Percentiles rank a stretch among this genome's conserved stretches.
These are phyloP conservation scores for Aspergillus unguis DNA, from an alignment of 2,329 filamentous ascomycete species.

Conservation along the genomic window DNA sequence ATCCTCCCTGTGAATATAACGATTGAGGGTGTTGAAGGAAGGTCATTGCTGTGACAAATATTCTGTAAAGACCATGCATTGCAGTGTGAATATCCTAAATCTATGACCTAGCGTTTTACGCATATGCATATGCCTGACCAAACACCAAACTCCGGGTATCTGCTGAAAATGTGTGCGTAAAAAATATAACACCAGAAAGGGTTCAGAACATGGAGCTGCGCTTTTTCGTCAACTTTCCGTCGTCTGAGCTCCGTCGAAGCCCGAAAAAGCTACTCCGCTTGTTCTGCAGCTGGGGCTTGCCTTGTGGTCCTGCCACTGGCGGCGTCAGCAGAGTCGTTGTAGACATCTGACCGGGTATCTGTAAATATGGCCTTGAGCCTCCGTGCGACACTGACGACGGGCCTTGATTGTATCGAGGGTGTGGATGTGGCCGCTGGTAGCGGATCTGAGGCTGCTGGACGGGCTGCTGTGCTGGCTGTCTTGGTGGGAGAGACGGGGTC, in stretches of 20 bases:
- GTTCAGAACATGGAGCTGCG: slow-evolving; percentile 46
- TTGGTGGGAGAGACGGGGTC: slow-evolving; percentile 21
- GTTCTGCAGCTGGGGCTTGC: slow-evolving; percentile 25
- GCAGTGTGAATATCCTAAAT: not conserved
- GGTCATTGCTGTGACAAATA: slow-evolving; percentile 9
- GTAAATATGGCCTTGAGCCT: slow-evolving; percentile 11
- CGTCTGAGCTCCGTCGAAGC: slow-evolving; percentile 36
- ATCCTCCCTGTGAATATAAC: slow-evolving; percentile 45
- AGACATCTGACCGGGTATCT: slow-evolving; percentile 15
- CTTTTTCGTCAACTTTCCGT: slow-evolving; percentile 42
- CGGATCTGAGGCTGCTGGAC: too few species aligned
- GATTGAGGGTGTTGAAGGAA: slow-evolving; percentile 24
- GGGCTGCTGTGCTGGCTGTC: slow-evolving; percentile 14
- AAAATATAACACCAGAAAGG: not conserved
- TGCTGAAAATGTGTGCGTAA: slow-evolving; percentile 2
- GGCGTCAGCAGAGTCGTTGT: slow-evolving; percentile 11
- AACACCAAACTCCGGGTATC: slow-evolving; percentile 11
- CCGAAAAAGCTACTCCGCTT: slow-evolving; percentile 48
- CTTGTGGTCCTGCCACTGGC: slow-evolving; percentile 1
- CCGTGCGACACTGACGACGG: slow-evolving; percentile 12
- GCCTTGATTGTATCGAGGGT: slow-evolving; percentile 17
- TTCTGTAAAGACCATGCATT: not conserved
- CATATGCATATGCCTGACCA: slow-evolving; percentile 4
- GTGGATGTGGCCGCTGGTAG: slow-evolving; percentile 16
- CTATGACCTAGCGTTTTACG: slow-evolving; percentile 1